Evolutionary conservation across 441 rosid species (phyloP).

Genomic region (Populus hybrid): DNA sequence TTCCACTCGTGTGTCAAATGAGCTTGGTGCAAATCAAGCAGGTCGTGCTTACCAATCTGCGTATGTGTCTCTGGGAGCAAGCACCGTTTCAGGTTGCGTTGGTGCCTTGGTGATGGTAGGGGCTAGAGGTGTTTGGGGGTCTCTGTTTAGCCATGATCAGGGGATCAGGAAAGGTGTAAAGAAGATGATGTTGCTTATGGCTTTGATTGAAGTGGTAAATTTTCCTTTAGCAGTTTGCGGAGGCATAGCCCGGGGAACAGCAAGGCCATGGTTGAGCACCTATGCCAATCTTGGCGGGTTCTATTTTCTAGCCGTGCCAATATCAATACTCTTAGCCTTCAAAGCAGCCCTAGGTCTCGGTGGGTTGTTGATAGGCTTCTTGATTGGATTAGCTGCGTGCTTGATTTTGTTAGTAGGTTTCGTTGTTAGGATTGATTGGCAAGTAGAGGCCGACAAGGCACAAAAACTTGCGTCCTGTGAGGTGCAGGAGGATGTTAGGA

Average conservation of each 20-base stretch:
- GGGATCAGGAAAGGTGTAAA: constrained; percentile 50
- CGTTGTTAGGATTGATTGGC: constrained; percentile 56
- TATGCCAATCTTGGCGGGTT: constrained; percentile 75
- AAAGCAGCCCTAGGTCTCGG: constrained; percentile 49
- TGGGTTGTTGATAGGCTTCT: constrained; percentile 65
- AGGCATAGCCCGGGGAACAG: constrained; percentile 71
- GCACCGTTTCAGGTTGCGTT: constrained; percentile 43
- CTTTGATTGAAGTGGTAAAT: constrained; percentile 54
- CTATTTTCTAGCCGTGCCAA: constrained; percentile 68
- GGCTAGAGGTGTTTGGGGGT: constrained; percentile 69
- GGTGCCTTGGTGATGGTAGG: constrained; percentile 52
- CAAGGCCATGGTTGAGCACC: constrained; percentile 63
- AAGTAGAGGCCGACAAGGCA: constrained; percentile 65
- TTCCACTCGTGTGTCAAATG: constrained; percentile 75
- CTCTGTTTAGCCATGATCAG: constrained; percentile 52
- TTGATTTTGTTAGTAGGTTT: constrained; percentile 39
- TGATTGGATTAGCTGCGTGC: constrained; percentile 49
- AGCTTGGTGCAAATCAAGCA: constrained; percentile 73
- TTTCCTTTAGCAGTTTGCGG: constrained; percentile 73
- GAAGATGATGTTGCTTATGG: constrained; percentile 69
- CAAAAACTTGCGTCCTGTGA: constrained; percentile 39
- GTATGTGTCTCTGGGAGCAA: constrained; percentile 38
- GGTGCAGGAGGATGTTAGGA: constrained; percentile 23
- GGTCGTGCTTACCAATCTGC: constrained; percentile 48
- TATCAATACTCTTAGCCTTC: constrained; percentile 54